Evolutionary conservation across 2,329 filamentous ascomycete genomes (phyloP), one percentile per base, ranked within the genome.

Genomic region (Ophiostoma tasmaniense): DNA sequence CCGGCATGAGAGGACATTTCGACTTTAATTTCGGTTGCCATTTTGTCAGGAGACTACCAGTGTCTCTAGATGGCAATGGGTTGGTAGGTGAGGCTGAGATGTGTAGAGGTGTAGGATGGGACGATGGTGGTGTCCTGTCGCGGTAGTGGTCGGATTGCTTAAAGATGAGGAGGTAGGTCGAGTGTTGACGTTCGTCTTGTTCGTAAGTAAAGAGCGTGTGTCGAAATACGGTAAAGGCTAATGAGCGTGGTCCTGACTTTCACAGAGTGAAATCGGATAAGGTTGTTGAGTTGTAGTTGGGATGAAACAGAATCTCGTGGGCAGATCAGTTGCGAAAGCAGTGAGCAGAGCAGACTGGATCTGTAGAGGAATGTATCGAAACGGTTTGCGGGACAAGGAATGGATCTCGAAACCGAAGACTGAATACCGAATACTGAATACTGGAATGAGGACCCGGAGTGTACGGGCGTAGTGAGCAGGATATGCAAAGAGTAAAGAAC

Each of bases 201-300:
- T 61, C 55, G 55, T 61, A 61, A 55, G 50, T 61, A 30, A 62
- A 6, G 55, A 67, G 33, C 30, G 65, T 61, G 42, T 55, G 65
- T 62, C 64, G 42, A 52, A 33, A 67, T 66, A 30, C 68, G 62
- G 64, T 65, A 70, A 62, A 68, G 64, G 64, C 68, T 72, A 81
- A 80, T 74, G 80, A 81, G 76, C 73, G 77, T 77, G 71, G 75
- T 77, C 75, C 76, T 74, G 71, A 66, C 69, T 73, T 74, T 70
- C 70, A 25, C 50, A 61, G 61, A 62, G 68, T 66, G 71, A 68
- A 70, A 69, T 70, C 73, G 74, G 74, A 74, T 70, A 71, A 71
- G 11, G 65, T 30, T 3, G 22, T 45, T 42, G 64, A 10, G 65
- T 30, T 3, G 22, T 45, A 17, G 64, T 42, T 28, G 28, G 25